Evolutionary conservation across 2,329 filamentous ascomycete genomes (phyloP), one percentile per base, ranked within the genome.

Genomic region (Aspergillus clavatus): DNA sequence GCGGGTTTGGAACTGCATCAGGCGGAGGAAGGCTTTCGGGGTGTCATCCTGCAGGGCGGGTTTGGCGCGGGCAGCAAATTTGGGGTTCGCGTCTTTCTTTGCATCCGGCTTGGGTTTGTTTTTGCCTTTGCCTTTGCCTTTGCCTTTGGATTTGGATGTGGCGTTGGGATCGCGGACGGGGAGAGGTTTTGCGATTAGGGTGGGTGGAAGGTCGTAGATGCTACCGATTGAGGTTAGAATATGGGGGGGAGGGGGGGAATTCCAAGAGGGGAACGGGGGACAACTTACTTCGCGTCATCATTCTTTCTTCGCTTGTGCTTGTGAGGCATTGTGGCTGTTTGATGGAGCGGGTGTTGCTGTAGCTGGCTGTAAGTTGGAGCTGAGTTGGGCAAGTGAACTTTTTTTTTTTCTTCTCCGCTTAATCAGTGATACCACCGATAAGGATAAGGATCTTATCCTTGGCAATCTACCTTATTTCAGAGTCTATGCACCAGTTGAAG

Each of bases 21-120:
- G 72, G 10, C 89, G 83, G 50, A 81, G 81, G 68, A 98, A 98
- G 1, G 86, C 88, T 55, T 88, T 86, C 0, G 93, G 93, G 1
- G 87, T 90, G 69, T 97, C 93, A 64, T 95, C 83, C 29, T 78
- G 67, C 27, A 50, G 41, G 26, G 50, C 53, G 73, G 23, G 65
- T 67, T 65, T 66, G 45, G 29, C 48, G 7, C 56, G 54, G 12
- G 48, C 37, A 23, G 48, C 44, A 19, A 19, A 40, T 16, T 31
- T 24, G 16, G 18, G 33, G 11, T 40, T 65, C 70, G 72, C 62
- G 67, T 75, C 58, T 71, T 80, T 59, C 54, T 65, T 65, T 46
- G 42, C 36, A 52, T 58, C n/a, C n/a, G n/a, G n/a, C n/a, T n/a
- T n/a, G n/a, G n/a, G n/a, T n/a, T n/a, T n/a, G n/a, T n/a, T n/a